Evolutionary conservation across 2,329 filamentous ascomycete genomes (phyloP), one percentile per base, ranked within the genome.

Genomic region (Blastomyces emzantsi): DNA sequence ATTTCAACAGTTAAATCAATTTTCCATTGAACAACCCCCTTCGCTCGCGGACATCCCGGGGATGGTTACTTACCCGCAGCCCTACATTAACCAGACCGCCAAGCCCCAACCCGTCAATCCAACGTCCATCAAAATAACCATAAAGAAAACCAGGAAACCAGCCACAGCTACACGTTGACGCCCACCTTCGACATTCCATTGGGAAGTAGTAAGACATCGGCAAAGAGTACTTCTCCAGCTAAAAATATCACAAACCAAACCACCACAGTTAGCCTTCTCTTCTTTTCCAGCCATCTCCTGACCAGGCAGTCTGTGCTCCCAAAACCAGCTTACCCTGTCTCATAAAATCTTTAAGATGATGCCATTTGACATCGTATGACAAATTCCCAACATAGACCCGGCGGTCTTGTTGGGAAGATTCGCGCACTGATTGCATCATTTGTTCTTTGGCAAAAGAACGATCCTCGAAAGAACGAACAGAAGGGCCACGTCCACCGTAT

Each of bases 131-230:
- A 90, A 89, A 76, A 71, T 72, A 77, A 75, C 76, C 74, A 78
- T 58, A 25, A 76, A 74, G 77, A 84, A 84, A 82, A 82, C 81
- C 81, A 80, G 77, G 81, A 82, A 86, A 85, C 90, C 90, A 90
- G 86, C 88, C 89, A 87, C 85, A 87, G 86, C 89, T 89, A 92
- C 84, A 82, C 87, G 83, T 90, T 89, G 85, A 88, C 87, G 92
- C 90, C 91, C 92, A 97, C 93, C 93, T 99, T 99, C 90, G 93
- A 97, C 94, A 99, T 99, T 92, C 94, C 94, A 86, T 99, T 99
- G 76, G 94, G 94, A 88, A 99, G 92, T 80, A 96, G 85, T 81
- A 99, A 88, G 77, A 99, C 94, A 85, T 99, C 94, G 83, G 94
- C 94, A 83, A 96, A 99, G 82, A 97, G 87, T 79, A 99, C 94